Base-by-base conservation (phyloP, 169 alveolate species). In the Besnoitia besnoiti region DNA sequence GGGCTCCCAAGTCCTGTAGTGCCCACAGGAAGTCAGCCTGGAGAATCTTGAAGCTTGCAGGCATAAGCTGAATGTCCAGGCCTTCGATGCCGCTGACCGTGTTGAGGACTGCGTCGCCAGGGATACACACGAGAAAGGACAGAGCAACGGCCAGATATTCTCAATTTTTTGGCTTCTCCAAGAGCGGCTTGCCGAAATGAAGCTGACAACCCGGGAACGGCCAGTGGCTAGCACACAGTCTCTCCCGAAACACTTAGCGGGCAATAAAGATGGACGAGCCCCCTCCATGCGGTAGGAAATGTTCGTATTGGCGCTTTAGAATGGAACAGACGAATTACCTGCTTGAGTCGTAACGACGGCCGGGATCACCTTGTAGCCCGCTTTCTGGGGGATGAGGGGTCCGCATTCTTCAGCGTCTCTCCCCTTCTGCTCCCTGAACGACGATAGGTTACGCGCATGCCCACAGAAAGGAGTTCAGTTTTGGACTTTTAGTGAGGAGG, bases 11-110 rank as follows among this genome's bases (percentile, higher is more conserved):
- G 55, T 89, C 91, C 93, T 85, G 92, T 42, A 92, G 91, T 14
- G 92, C 90, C 95, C 95, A 92, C 46, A n/a, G 76, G 49, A 97
- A 96, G 79, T 97, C 97, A 5, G 96, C 96, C 93, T 97, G 99
- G 55, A 97, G 95, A 12, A 97, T 98, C 85, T 98, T 95, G 93
- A 97, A 95, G 55, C 97, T 95, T 50, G 98, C 96, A 49, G 98
- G 98, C 91, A 97, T 92, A 77, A 97, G 95, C 92, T 97, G 98
- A 50, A 95, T 96, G 92, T 97, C 98, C 75, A 96, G 95, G 51
- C 98, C 98, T 62, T 97, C 98, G 33, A 97, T 87, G 73, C 97
- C 96, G 90, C 91, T 88, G 35, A 92, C 95, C 27, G 91, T 82
- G 82, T 92, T 92, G 49, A 92, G 90, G 16, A 85, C 95, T 92